Percentiles rank a stretch among this genome's conserved stretches.
Evolutionary conservation across 495 filamentous ascomycete species (phyloP).

Genomic region (Tetracladium setigerum): DNA sequence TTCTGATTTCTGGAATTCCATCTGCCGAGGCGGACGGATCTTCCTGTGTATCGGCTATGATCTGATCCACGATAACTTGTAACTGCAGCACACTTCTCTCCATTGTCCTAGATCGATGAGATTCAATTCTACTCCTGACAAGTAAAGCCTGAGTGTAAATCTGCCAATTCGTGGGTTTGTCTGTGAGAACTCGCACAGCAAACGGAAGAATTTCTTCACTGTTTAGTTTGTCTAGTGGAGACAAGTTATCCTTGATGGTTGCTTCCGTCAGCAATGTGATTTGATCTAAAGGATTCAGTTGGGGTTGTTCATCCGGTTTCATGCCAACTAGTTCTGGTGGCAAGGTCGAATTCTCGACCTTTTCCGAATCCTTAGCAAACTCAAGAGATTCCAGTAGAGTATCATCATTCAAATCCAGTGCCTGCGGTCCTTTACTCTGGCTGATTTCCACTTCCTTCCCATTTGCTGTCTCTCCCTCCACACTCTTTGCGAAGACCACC

Average conservation of each 20-base stretch:
- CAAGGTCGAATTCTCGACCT: constrained; percentile 40
- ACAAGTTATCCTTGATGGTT: constrained; percentile 78
- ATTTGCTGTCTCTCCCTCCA: constrained; percentile 10
- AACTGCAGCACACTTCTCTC: constrained; percentile 89
- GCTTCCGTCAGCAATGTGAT: constrained; percentile 79
- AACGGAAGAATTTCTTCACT: constrained; percentile 89
- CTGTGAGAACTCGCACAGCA: constrained; percentile 77
- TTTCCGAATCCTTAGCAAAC: constrained; percentile 47
- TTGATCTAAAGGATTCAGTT: constrained; percentile 71
- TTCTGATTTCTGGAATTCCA: constrained; percentile 30
- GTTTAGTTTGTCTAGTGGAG: constrained; percentile 75
- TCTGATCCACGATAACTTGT: constrained; percentile 92
- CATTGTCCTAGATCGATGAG: constrained; percentile 72
- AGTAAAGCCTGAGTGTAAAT: constrained; percentile 91
- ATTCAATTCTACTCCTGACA: constrained; percentile 81
- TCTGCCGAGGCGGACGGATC: constrained; percentile 1
- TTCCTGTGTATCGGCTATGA: constrained; percentile 72
- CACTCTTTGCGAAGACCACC: constrained; percentile 81
- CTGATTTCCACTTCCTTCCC: constrained; percentile 1
- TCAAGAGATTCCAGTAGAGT: constrained; percentile 82
- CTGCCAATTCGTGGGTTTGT: constrained; percentile 94
- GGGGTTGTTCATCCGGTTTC: constrained; percentile 73
- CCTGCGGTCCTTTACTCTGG: constrained; percentile 40
- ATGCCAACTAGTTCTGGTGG: constrained; percentile 52
- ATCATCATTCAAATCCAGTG: constrained; percentile 80